A percentile compares a stretch with the other conserved stretches of the same genome.
Conservation (phyloP, 495 filamentous ascomycete genomes). For the Hypomontagnella submonticulosa region DNA sequence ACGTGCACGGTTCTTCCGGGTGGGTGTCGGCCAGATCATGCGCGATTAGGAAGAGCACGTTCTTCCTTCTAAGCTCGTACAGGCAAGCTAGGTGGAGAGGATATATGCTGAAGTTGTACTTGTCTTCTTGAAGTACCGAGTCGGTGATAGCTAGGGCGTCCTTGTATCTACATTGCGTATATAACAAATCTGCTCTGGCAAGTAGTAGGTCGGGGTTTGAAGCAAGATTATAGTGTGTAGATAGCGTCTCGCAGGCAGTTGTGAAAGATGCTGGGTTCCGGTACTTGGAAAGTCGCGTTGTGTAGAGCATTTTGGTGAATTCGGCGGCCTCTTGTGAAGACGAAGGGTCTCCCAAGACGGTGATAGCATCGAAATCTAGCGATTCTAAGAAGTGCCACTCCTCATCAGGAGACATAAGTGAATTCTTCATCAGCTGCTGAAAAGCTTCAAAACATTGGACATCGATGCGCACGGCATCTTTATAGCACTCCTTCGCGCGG, state of each 20-base stretch:
- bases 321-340: constrained; percentile 84
- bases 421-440: constrained; percentile 97
- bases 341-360: constrained; percentile 65
- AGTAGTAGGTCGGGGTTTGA: constrained; percentile 92
- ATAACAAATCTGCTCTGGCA: constrained; percentile 89
- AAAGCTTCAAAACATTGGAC: constrained; percentile 99
- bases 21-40: constrained; percentile 94
- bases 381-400: constrained; percentile 93
- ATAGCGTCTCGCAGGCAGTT: constrained; percentile 87
- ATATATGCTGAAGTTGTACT: constrained; percentile 88
- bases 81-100: constrained; percentile 93
- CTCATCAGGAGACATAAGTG: constrained; percentile 96
- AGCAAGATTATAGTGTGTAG: constrained; percentile 90
- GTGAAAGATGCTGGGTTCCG: constrained; percentile 85
- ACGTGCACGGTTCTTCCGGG: constrained; percentile 88
- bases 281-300: constrained; percentile 95
- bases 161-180: constrained; percentile 93
- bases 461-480: constrained; percentile 94
- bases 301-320: constrained; percentile 97
- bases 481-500: constrained; percentile 97
- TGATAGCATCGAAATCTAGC: constrained; percentile 87
- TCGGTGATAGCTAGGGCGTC: constrained; percentile 86
- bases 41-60: constrained; percentile 90
- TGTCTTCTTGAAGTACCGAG: constrained; percentile 79
- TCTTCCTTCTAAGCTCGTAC: constrained; percentile 86